phyloP scores from a whole-genome alignment of 257 asterid species.

The Forsythia suspensa region DNA sequence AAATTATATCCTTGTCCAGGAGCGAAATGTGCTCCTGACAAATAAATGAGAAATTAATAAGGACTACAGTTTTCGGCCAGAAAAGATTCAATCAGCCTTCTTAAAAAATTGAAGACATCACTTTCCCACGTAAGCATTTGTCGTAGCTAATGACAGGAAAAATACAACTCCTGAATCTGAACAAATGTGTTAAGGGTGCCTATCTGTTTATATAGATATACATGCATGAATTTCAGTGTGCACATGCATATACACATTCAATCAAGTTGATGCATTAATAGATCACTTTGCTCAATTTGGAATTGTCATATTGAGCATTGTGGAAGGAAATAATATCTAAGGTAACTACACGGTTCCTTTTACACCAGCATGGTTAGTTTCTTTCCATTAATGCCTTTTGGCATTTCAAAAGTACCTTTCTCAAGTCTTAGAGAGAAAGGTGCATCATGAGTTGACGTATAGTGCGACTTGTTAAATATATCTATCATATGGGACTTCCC shows the following conservation, averaged over 20 bases:
- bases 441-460: too few species aligned
- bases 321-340: neutral
- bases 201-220: neutral
- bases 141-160: too few species aligned
- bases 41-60: neutral
- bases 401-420: neutral
- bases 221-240: neutral
- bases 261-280: neutral
- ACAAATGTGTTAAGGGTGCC: neutral
- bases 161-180: too few species aligned
- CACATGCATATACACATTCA: neutral
- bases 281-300: neutral
- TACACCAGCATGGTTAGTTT: too few species aligned
- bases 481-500: neutral
- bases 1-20: neutral
- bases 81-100: neutral
- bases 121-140: too few species aligned
- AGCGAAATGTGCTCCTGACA: neutral
- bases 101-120: too few species aligned
- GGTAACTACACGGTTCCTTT: neutral
- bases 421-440: neutral
- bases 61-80: neutral
- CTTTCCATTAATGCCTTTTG: too few species aligned
- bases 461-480: neutral
- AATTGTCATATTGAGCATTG: neutral